phyloP scores from a whole-genome alignment of 768 basidiomycete species.

The Dioszegia crocea region DNA sequence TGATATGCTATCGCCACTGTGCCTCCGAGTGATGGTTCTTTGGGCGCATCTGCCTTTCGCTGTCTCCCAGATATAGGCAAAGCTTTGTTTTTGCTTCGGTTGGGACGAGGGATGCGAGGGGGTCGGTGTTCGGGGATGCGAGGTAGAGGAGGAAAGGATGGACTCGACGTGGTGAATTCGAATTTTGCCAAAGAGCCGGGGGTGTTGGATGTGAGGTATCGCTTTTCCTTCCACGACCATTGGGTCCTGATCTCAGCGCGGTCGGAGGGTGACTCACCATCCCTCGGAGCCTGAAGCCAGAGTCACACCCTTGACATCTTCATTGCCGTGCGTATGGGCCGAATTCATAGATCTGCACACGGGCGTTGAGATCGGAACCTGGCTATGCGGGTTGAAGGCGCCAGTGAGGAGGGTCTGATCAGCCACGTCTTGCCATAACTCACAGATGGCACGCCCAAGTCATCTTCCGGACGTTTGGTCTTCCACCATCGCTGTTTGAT shows the following conservation, averaged over 20 bases:
- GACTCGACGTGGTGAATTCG: conserved; percentile 27
- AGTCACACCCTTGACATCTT: conserved; percentile 7
- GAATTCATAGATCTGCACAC: conserved; percentile 37
- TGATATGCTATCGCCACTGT: conserved; percentile 35
- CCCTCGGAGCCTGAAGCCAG: conserved; percentile 20
- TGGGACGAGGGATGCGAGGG: not conserved
- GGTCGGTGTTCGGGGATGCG: conserved; percentile 4
- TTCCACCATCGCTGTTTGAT: not conserved
- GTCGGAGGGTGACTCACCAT: conserved; percentile 15
- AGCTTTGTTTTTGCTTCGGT: not conserved
- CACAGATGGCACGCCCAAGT: conserved; percentile 25
- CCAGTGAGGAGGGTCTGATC: conserved; percentile 26
- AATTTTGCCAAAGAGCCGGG: conserved; percentile 39
- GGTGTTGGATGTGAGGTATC: conserved; percentile 37
- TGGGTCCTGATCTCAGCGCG: conserved; percentile 12
- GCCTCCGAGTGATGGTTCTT: conserved; percentile 4
- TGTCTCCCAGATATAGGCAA: not conserved
- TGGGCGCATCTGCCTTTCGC: not conserved
- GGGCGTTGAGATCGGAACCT: conserved; percentile 8
- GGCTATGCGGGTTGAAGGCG: conserved; percentile 23
- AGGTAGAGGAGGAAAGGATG: not conserved
- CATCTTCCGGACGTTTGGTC: conserved; percentile 3
- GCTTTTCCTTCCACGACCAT: conserved; percentile 45
- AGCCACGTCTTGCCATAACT: conserved; percentile 1
- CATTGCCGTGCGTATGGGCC: conserved; percentile 11